Percentiles rank a stretch among this genome's conserved stretches.
Evolutionary conservation across 129 eudicot genomes (phyloP).

Genomic region (sunflower (Helianthus annuus)): HanXRQr2.0-SUNRISE NC_035439.2:140538429-140538928

Average conservation of each 20-base stretch:
- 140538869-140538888: not conserved
- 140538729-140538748: constrained; percentile 68
- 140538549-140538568: constrained; percentile 42
- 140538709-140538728: constrained; percentile 59
- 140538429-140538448: constrained; percentile 57
- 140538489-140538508: no score
- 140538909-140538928: not conserved
- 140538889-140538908: not conserved
- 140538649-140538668: not conserved
- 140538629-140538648: not conserved
- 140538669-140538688: not conserved
- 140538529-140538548: not conserved
- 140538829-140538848: constrained; percentile 72
- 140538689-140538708: constrained; percentile 10
- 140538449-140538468: constrained; percentile 46
- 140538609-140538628: constrained; percentile 60
- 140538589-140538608: constrained; percentile 55
- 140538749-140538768: constrained; percentile 65
- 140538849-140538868: constrained; percentile 40
- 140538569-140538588: constrained; percentile 70
- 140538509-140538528: not conserved
- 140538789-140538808: constrained; percentile 63
- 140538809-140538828: constrained; percentile 64
- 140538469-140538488: not conserved
- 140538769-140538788: constrained; percentile 51